phyloP scores from a whole-genome alignment of 805 yeast species.

The Huiozyma naganishii region DNA sequence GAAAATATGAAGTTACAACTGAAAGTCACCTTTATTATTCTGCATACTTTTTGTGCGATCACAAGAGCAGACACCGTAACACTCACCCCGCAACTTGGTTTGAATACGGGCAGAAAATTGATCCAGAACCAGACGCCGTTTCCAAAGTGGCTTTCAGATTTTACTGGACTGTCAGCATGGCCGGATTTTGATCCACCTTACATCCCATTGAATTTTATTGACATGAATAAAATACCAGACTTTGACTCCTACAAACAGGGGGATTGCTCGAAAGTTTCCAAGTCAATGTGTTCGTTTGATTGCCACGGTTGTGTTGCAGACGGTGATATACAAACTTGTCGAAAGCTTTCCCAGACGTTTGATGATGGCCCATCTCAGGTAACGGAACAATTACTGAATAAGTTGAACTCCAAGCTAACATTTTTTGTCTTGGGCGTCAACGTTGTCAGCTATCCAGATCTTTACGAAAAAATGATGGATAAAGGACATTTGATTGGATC shows the following conservation, averaged over 20 bases:
- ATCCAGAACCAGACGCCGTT: conserved; percentile 36
- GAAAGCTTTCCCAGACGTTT: conserved; percentile 70
- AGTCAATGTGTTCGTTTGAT: conserved; percentile 69
- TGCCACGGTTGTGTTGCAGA: conserved; percentile 66
- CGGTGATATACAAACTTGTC: conserved; percentile 73
- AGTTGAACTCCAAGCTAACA: conserved; percentile 50
- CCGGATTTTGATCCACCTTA: conserved; percentile 85
- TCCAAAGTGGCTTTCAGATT: conserved; percentile 68
- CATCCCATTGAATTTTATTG: conserved; percentile 65
- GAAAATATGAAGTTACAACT: too few species aligned
- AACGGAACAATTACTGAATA: conserved; percentile 48
- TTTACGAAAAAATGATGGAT: conserved; percentile 43
- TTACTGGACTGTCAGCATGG: conserved; percentile 72
- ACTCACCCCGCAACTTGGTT: not conserved
- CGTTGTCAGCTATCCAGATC: conserved; percentile 64
- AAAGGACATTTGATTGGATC: conserved; percentile 74
- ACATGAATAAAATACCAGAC: conserved; percentile 42
- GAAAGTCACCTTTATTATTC: too few species aligned
- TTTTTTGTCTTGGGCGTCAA: conserved; percentile 82
- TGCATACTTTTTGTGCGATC: too few species aligned
- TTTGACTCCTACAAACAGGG: conserved; percentile 44
- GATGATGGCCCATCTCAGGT: conserved; percentile 89
- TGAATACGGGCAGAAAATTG: not conserved
- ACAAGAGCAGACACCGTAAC: not conserved
- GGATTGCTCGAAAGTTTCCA: conserved; percentile 40